Conservation (phyloP, 345 rosid genomes). For the Turritis glabra region DNA sequence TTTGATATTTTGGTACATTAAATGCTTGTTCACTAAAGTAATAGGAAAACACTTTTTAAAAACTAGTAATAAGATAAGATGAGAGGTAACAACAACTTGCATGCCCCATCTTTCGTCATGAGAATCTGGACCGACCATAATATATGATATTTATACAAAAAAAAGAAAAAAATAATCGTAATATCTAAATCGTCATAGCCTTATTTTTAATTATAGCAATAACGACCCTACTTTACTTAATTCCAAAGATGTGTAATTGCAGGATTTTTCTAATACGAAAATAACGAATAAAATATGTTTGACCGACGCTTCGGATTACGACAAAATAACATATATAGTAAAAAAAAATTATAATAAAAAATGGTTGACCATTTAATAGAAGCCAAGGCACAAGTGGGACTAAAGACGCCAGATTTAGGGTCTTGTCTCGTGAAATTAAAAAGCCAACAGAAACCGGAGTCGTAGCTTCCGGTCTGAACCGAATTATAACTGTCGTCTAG, state of each 20-base stretch:
- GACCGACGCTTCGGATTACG: conserved; percentile 33
- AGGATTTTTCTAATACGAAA: conserved; percentile 11
- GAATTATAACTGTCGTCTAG: conserved; percentile 35
- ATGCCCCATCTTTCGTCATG: conserved; percentile 39
- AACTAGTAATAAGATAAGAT: conserved; percentile 25
- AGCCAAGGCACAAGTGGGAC: conserved; percentile 25
- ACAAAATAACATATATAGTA: conserved; percentile 2
- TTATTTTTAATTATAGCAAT: conserved; percentile 9
- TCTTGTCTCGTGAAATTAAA: conserved; percentile 36
- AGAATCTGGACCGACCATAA: conserved; percentile 37
- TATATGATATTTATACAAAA: conserved; percentile 16
- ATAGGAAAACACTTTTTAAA: conserved; percentile 13
- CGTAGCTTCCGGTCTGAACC: conserved; percentile 30
- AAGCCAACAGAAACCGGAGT: conserved; percentile 30
- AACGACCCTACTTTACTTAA: conserved; percentile 35
- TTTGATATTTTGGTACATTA: conserved; percentile 19
- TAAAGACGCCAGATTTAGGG: conserved; percentile 31
- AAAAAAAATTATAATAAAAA: conserved; percentile 12
- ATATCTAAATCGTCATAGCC: conserved; percentile 23
- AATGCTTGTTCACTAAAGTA: conserved; percentile 37
- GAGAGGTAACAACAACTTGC: conserved; percentile 31
- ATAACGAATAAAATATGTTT: conserved; percentile 30
- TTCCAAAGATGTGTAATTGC: conserved; percentile 26
- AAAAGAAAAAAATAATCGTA: no score
- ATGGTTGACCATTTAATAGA: conserved; percentile 38